phyloP scores from a whole-genome alignment of 2,329 filamentous ascomycete genomes.

The Leptographium lundbergii region DNA sequence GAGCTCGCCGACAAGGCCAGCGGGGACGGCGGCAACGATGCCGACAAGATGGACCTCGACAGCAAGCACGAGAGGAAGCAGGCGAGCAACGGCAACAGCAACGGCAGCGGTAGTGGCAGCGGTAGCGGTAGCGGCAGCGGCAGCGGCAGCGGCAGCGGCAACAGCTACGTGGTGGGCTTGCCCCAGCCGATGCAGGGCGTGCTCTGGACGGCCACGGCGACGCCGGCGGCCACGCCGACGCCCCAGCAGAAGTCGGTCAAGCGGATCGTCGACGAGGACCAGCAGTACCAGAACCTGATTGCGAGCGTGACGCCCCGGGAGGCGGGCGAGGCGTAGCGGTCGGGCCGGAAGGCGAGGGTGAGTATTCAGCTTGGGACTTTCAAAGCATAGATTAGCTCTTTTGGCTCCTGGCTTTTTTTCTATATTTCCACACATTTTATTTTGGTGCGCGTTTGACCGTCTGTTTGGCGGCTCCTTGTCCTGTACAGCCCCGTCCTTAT shows the following conservation, averaged over 20 bases:
- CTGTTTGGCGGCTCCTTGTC: background rate
- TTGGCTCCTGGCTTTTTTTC: background rate
- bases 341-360: too few species aligned
- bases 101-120: too few species aligned
- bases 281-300: conserved; percentile 34
- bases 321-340: conserved; percentile 8
- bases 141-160: background rate
- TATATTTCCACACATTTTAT: background rate
- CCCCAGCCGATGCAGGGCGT: conserved; percentile 10
- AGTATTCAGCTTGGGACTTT: background rate
- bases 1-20: conserved; percentile 10
- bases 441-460: background rate
- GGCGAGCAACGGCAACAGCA: background rate
- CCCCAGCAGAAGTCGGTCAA: conserved; percentile 7
- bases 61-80: conserved; percentile 12
- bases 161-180: conserved; percentile 3
- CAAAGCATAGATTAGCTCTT: background rate
- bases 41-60: conserved; percentile 14
- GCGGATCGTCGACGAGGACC: conserved; percentile 26
- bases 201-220: conserved; percentile 11
- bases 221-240: background rate
- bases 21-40: background rate
- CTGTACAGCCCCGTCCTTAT: background rate
- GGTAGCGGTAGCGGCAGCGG: too few species aligned
- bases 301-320: conserved; percentile 22